phyloP scores from a whole-genome alignment of 1,284 basidiomycete species.

The Trichosporon sp. region DNA sequence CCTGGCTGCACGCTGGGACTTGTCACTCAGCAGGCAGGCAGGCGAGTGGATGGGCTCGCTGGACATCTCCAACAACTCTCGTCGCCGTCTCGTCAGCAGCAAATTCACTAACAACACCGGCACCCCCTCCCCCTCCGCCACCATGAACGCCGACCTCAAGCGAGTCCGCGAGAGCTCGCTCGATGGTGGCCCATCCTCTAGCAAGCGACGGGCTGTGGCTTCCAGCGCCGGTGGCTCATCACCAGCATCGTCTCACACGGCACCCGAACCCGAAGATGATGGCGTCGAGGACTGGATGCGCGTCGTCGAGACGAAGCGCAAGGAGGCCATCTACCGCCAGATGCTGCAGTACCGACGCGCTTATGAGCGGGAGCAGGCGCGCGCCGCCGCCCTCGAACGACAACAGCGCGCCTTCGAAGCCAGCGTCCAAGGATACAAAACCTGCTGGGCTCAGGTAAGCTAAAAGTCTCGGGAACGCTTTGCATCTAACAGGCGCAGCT shows the following conservation, averaged over 20 bases:
- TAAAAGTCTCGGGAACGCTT: background rate
- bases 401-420: conserved; percentile 70
- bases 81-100: conserved; percentile 8
- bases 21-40: background rate
- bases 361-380: conserved; percentile 63
- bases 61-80: background rate
- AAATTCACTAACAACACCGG: background rate
- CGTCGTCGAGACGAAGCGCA: conserved; percentile 59
- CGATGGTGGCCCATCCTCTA: conserved; percentile 31
- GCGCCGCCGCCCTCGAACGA: conserved; percentile 68
- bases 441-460: conserved; percentile 83
- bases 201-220: conserved; percentile 33
- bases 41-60: background rate
- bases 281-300: conserved; percentile 43
- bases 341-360: conserved; percentile 87
- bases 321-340: conserved; percentile 85
- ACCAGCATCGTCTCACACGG: conserved; percentile 13
- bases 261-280: conserved; percentile 27
- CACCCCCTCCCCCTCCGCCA: background rate
- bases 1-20: background rate
- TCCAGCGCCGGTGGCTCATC: conserved; percentile 14
- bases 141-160: conserved; percentile 48
- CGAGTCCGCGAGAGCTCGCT: conserved; percentile 40
- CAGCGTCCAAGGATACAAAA: conserved; percentile 70
- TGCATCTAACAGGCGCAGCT: conserved; percentile 36